Percentiles rank a stretch among this genome's conserved stretches.
Conservation (phyloP, 1,284 basidiomycete genomes). For the Athelia psychrophila region DNA sequence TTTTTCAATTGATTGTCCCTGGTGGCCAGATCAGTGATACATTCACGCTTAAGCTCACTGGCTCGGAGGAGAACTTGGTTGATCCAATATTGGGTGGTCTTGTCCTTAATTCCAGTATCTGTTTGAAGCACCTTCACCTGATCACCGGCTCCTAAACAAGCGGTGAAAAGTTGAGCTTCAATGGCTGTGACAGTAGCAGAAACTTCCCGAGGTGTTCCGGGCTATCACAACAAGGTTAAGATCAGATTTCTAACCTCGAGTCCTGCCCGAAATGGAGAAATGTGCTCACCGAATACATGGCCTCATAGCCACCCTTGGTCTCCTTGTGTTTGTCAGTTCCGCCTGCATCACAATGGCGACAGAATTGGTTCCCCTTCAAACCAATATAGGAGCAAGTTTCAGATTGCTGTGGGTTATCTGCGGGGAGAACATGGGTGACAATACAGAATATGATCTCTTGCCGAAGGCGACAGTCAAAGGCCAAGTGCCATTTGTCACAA, state of each 20-base stretch:
- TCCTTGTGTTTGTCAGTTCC: conserved; percentile 21
- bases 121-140: conserved; percentile 17
- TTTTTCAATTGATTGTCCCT: neutral
- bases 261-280: too few relatives aligned
- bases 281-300: conserved; percentile 20
- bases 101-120: conserved; percentile 33
- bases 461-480: conserved; percentile 22
- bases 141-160: conserved; percentile 14
- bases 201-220: conserved; percentile 13
- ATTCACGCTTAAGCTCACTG: conserved; percentile 12
- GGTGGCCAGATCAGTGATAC: too few relatives aligned
- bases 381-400: conserved; percentile 26
- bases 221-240: conserved; percentile 5
- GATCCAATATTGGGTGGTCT: conserved; percentile 30
- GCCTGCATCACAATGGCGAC: conserved; percentile 19
- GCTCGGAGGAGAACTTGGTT: conserved; percentile 19
- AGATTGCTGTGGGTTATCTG: conserved; percentile 34
- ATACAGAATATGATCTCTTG: conserved; percentile 23
- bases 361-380: conserved; percentile 17
- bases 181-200: conserved; percentile 17
- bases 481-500: conserved; percentile 11
- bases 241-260: conserved; percentile 2
- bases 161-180: conserved; percentile 17
- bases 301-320: conserved; percentile 23
- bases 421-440: conserved; percentile 20